These are phyloP conservation scores for Ogataea degrootiae DNA, from an alignment of 805 yeast species.

Conservation along the genomic window DNA sequence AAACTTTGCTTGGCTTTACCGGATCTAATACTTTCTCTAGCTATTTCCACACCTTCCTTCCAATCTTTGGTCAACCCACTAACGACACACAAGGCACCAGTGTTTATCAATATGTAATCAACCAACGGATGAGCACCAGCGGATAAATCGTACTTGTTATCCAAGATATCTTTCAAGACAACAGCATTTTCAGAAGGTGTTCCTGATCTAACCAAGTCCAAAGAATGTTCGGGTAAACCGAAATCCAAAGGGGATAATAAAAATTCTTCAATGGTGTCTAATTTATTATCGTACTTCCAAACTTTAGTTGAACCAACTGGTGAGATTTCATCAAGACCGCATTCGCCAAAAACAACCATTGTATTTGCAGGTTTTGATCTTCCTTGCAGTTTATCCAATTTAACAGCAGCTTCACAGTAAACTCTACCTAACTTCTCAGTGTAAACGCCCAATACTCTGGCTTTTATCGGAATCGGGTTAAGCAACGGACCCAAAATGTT, in stretches of 20 bases:
- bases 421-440: slow-evolving; percentile 72
- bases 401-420: slow-evolving; percentile 75
- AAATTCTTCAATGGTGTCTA: slow-evolving; percentile 37
- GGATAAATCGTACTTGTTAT: slow-evolving; percentile 37
- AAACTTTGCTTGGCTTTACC: slow-evolving; percentile 68
- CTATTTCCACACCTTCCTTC: slow-evolving; percentile 73
- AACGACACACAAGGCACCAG: slow-evolving; percentile 81
- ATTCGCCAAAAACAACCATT: slow-evolving; percentile 89
- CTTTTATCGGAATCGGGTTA: slow-evolving; percentile 79
- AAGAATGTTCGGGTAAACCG: slow-evolving; percentile 68
- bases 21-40: slow-evolving; percentile 58
- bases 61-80: slow-evolving; percentile 65
- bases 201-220: slow-evolving; percentile 69
- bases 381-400: slow-evolving; percentile 47
- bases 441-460: slow-evolving; percentile 88
- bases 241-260: slow-evolving; percentile 68
- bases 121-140: slow-evolving; percentile 58
- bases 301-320: slow-evolving; percentile 78
- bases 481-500: slow-evolving; percentile 90
- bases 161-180: slow-evolving; percentile 40
- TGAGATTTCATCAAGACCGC: slow-evolving; percentile 90
- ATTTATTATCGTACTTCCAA: slow-evolving; percentile 56
- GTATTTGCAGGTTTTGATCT: slow-evolving; percentile 42
- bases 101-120: slow-evolving; percentile 87
- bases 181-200: slow-evolving; percentile 84